Conservation (phyloP, 1,139 yeast genomes). For the Yamadazyma membranifaciens region DNA sequence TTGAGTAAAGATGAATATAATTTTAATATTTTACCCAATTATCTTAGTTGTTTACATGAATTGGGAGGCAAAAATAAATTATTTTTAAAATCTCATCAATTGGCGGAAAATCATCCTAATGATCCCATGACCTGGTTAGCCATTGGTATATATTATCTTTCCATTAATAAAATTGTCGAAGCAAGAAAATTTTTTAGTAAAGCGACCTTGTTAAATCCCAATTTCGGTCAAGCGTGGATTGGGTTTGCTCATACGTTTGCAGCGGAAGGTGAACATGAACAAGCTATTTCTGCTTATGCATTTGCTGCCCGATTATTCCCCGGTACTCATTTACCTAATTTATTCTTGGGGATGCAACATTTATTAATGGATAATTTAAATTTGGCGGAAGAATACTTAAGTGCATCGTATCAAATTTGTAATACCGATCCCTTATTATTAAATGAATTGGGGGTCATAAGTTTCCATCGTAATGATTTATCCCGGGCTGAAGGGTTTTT, state of each 20-base stretch:
- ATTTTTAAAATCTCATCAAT: conserved; percentile 77
- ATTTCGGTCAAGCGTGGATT: conserved; percentile 95
- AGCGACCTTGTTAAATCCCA: conserved; percentile 85
- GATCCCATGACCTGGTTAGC: conserved; percentile 90
- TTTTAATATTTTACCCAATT: conserved; percentile 72
- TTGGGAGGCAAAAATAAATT: conserved; percentile 79
- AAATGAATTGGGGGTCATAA: conserved; percentile 89
- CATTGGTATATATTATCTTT: conserved; percentile 84
- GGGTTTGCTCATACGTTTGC: conserved; percentile 99
- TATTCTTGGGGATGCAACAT: conserved; percentile 96
- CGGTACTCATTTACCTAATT: conserved; percentile 87
- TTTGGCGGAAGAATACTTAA: conserved; percentile 82
- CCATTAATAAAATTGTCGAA: conserved; percentile 71
- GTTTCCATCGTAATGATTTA: conserved; percentile 73
- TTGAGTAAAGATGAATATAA: conserved; percentile 68
- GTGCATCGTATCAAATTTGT: conserved; percentile 74
- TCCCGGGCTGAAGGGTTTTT: conserved; percentile 69
- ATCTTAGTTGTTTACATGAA: conserved; percentile 83
- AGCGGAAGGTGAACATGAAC: conserved; percentile 97
- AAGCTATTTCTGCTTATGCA: conserved; percentile 95
- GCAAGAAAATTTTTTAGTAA: conserved; percentile 87
- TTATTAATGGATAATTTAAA: conserved; percentile 79
- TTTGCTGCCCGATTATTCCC: conserved; percentile 93
- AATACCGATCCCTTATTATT: conserved; percentile 81
- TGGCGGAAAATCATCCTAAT: conserved; percentile 83